Evolutionary conservation across 2,329 filamentous ascomycete genomes (phyloP), one percentile per base, ranked within the genome.

Genomic region (Xylariaceae sp.): DNA sequence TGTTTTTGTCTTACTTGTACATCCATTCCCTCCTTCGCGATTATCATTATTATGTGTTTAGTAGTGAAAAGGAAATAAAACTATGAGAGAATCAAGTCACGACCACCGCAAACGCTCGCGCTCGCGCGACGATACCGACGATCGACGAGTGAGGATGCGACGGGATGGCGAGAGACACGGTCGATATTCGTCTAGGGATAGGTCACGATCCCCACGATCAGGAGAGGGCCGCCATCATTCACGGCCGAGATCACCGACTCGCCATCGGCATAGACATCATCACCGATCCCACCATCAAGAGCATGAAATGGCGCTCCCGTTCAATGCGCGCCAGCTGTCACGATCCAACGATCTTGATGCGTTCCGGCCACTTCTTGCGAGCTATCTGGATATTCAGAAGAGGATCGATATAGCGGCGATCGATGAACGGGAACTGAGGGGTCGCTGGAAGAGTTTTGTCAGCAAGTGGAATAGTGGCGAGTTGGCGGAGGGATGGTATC

Each of bases 371-470:
- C 78, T 97, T 60, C 90, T 97, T 64, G 89, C 87, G 13, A 84
- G 89, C 52, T 97, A 97, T 68, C 81, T 97, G 30, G 89, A 92
- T 67, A 83, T 96, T 39, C 93, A 97, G 74, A 97, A 97, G 75
- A 80, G 85, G 45, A 81, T 89, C 47, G 76, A 87, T 56, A 76
- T 95, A 1, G 80, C 86, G 15, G 81, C 83, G 8, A 78, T 97
- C 65, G 82, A 85, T 58, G 87, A 90, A 63, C 81, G 83, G n/a
- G 92, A 97, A 72, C 75, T 86, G 0, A 88, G 82, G 64, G 92
- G 92, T 1, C 80, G 93, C 57, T 99, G 93, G 92, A 96, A 96
- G 80, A 93, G 91, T 72, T 99, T 97, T 69, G 73, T 93, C 10
- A 80, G 83, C 3, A 93, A 92, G 79, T 99, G 94, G 93, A 99